Conservation (phyloP, 2,329 filamentous ascomycete genomes). For the Sporothrix mexicana region DNA sequence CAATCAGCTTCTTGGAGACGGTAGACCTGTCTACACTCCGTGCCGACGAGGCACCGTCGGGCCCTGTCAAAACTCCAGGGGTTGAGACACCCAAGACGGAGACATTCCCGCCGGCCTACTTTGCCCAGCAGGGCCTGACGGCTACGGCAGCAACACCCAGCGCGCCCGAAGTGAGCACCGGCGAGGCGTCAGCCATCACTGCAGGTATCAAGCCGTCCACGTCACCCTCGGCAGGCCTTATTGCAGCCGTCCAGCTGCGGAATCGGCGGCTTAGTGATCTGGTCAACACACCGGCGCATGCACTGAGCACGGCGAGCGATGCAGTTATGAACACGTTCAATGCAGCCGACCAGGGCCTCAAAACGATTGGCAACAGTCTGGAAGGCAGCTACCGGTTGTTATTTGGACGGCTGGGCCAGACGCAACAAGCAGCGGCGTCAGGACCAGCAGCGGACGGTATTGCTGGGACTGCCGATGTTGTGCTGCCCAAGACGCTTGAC, state of each 20-base stretch:
- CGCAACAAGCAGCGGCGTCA: slow-evolving; percentile 43
- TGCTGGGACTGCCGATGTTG: slow-evolving; percentile 46
- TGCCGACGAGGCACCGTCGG: slow-evolving; percentile 75
- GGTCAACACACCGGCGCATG: slow-evolving; percentile 81
- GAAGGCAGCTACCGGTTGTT: slow-evolving; percentile 94
- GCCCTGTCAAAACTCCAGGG: slow-evolving; percentile 65
- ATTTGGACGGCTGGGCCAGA: slow-evolving; percentile 83
- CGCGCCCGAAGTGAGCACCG: slow-evolving; percentile 44
- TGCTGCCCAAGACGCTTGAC: slow-evolving; percentile 86
- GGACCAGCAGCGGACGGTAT: slow-evolving; percentile 54
- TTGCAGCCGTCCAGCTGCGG: slow-evolving; percentile 58
- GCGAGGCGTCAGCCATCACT: slow-evolving; percentile 36
- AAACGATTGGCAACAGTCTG: slow-evolving; percentile 87
- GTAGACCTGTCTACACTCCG: slow-evolving; percentile 90
- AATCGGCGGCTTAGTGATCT: slow-evolving; percentile 83
- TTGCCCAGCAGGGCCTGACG: slow-evolving; percentile 47
- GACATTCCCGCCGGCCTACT: slow-evolving; percentile 64
- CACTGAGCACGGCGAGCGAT: slow-evolving; percentile 81
- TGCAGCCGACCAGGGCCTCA: slow-evolving; percentile 88
- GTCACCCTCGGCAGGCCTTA: slow-evolving; percentile 50
- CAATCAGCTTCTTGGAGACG: slow-evolving; percentile 91
- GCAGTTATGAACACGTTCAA: slow-evolving; percentile 84
- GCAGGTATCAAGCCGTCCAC: slow-evolving; percentile 45
- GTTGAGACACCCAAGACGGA: slow-evolving; percentile 53
- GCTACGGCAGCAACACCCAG: slow-evolving; percentile 43